Conservation (phyloP, 2,329 filamentous ascomycete species). For the Lasiodiplodia gonubiensis region DNA sequence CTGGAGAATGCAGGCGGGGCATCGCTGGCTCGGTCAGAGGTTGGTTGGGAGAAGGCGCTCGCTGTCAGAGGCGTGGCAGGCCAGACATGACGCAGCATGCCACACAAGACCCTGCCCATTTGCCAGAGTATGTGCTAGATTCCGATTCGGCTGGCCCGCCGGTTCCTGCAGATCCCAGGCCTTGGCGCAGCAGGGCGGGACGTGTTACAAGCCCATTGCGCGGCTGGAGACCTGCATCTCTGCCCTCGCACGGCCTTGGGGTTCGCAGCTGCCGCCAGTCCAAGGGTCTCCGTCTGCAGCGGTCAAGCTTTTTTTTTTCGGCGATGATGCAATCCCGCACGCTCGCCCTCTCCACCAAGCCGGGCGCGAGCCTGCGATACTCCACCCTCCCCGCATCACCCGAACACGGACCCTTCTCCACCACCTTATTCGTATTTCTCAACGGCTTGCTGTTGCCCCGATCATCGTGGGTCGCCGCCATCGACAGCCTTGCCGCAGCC, state of each 20-base stretch:
- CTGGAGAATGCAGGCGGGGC: slow-evolving; percentile 19
- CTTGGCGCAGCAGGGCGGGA: slow-evolving; percentile 20
- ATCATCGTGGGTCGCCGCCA: slow-evolving; percentile 46
- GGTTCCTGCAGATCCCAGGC: slow-evolving; percentile 9
- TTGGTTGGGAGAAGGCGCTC: neutral
- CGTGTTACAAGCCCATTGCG: slow-evolving; percentile 1
- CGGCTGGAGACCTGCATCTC: neutral
- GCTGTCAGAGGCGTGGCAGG: slow-evolving; percentile 17
- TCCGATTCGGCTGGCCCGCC: slow-evolving; percentile 17
- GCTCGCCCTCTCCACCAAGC: slow-evolving; percentile 39
- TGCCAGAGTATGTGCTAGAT: slow-evolving; percentile 5
- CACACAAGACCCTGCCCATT: slow-evolving; percentile 11
- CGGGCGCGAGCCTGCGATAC: slow-evolving; percentile 30
- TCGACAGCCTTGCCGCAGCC: slow-evolving; percentile 40
- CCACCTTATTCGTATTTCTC: slow-evolving; percentile 51
- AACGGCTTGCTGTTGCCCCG: slow-evolving; percentile 53
- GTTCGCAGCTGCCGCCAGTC: neutral
- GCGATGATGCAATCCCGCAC: slow-evolving; percentile 17
- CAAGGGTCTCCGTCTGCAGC: neutral
- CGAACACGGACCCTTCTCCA: slow-evolving; percentile 37
- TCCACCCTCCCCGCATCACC: slow-evolving; percentile 18
- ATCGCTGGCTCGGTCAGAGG: neutral
- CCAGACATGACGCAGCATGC: slow-evolving; percentile 15
- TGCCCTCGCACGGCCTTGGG: neutral
- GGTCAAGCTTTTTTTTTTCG: neutral